phyloP scores from a whole-genome alignment of 176 grass and related monocot species.

The Secale cereale region DNA sequence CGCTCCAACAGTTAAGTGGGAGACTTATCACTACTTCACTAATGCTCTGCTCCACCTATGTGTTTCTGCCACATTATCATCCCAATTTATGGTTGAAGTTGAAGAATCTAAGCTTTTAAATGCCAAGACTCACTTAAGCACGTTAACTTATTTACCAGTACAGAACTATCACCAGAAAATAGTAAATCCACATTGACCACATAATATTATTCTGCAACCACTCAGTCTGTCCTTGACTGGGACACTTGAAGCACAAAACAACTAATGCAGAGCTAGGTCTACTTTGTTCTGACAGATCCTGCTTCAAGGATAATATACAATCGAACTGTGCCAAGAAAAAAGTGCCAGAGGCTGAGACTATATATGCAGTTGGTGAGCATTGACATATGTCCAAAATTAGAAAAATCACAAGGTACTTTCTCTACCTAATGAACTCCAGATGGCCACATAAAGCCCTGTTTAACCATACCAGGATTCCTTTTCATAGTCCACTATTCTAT shows the following conservation, averaged over 20 bases:
- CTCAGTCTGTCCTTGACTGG: background rate
- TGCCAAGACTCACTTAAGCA: conserved; percentile 16
- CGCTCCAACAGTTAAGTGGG: background rate
- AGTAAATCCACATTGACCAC: background rate
- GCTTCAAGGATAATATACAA: background rate
- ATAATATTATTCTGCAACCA: background rate
- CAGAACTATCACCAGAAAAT: background rate
- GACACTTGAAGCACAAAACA: conserved; percentile 6
- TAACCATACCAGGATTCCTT: background rate
- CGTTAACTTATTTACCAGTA: background rate
- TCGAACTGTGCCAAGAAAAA: background rate
- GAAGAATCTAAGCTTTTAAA: conserved; percentile 19
- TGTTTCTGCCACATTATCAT: conserved; percentile 17
- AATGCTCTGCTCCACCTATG: conserved; percentile 5
- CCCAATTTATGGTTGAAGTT: conserved; percentile 15
- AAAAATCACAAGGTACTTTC: background rate
- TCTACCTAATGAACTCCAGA: background rate
- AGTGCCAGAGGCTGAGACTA: background rate
- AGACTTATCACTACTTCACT: conserved; percentile 6
- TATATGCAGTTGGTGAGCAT: background rate
- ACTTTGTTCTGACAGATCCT: background rate
- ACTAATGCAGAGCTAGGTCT: background rate
- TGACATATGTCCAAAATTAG: background rate
- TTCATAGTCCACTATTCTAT: background rate
- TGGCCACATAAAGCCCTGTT: background rate